Conservation (phyloP, 441 rosid species). For the Euphorbia corollata region DNA sequence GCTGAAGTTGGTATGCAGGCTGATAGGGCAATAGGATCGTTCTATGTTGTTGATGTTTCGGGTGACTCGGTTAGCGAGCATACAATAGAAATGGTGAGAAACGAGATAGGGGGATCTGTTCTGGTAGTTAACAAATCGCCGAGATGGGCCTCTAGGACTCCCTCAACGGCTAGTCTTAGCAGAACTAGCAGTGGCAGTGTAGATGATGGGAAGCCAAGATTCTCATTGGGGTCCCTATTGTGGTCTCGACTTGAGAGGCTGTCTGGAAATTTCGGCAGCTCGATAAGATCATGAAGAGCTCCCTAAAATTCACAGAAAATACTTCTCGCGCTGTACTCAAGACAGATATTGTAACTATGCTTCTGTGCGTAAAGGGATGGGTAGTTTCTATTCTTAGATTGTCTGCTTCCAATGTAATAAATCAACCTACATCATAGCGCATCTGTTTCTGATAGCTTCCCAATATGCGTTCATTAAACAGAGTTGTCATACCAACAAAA, state of each 20-base stretch:
- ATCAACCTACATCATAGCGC: neutral
- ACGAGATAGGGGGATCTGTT: slow-evolving; percentile 54
- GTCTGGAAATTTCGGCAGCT: slow-evolving; percentile 48
- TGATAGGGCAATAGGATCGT: slow-evolving; percentile 51
- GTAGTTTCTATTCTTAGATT: slow-evolving; percentile 11
- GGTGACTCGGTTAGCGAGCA: slow-evolving; percentile 39
- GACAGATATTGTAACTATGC: slow-evolving; percentile 7
- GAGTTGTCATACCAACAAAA: neutral
- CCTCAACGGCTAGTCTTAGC: slow-evolving; percentile 26
- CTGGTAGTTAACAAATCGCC: slow-evolving; percentile 35
- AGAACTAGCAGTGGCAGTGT: slow-evolving; percentile 24
- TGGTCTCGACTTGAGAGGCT: slow-evolving; percentile 70
- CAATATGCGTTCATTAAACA: neutral
- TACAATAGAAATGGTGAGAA: slow-evolving; percentile 41
- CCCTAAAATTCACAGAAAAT: neutral
- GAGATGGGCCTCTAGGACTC: slow-evolving; percentile 23
- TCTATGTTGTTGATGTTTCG: slow-evolving; percentile 55
- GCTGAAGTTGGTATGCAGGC: slow-evolving; percentile 50
- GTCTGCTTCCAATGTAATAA: slow-evolving; percentile 7
- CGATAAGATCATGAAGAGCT: slow-evolving; percentile 33
- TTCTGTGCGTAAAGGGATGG: slow-evolving; percentile 7
- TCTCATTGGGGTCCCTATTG: slow-evolving; percentile 54
- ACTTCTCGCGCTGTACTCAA: slow-evolving; percentile 8
- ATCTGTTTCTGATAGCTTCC: neutral
- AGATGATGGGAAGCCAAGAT: slow-evolving; percentile 34